A percentile compares a stretch with the other conserved stretches of the same genome.
Conservation (phyloP, 441 rosid species). For the Adansonia grandidieri region DNA sequence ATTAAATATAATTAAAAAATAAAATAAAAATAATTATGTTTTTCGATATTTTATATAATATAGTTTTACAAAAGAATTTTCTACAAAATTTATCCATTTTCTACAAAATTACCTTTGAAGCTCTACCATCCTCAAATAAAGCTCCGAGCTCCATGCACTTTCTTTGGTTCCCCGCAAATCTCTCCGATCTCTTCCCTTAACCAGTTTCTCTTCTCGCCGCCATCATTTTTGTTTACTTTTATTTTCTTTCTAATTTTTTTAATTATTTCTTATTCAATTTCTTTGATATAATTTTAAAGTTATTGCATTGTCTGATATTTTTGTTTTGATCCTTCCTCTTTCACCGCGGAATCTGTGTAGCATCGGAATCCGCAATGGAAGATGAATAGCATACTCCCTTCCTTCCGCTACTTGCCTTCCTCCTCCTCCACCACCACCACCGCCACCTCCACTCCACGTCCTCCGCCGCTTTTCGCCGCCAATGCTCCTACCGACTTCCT, state of each 20-base stretch:
- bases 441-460: constrained; percentile 35
- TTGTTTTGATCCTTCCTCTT: constrained; percentile 5
- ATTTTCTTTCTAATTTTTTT: background rate
- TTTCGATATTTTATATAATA: too few species aligned
- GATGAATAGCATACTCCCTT: constrained; percentile 54
- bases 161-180: constrained; percentile 57
- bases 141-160: constrained; percentile 32
- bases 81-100: too few species aligned
- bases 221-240: background rate
- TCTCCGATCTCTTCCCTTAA: constrained; percentile 16
- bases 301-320: background rate
- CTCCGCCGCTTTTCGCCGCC: constrained; percentile 27
- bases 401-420: constrained; percentile 45
- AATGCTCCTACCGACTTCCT: constrained; percentile 29
- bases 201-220: constrained; percentile 8
- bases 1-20: too few species aligned
- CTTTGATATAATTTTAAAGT: background rate
- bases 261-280: background rate
- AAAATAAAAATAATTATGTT: too few species aligned
- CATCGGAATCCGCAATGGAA: constrained; percentile 68
- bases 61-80: too few species aligned
- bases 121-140: background rate
- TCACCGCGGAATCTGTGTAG: constrained; percentile 47
- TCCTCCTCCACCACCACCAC: constrained; percentile 37
- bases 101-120: background rate